Percentiles rank a stretch among this genome's conserved stretches.
These are phyloP conservation scores for Porodaedalea pini DNA, from an alignment of 1,284 basidiomycete species.

Conservation along the genomic window DNA sequence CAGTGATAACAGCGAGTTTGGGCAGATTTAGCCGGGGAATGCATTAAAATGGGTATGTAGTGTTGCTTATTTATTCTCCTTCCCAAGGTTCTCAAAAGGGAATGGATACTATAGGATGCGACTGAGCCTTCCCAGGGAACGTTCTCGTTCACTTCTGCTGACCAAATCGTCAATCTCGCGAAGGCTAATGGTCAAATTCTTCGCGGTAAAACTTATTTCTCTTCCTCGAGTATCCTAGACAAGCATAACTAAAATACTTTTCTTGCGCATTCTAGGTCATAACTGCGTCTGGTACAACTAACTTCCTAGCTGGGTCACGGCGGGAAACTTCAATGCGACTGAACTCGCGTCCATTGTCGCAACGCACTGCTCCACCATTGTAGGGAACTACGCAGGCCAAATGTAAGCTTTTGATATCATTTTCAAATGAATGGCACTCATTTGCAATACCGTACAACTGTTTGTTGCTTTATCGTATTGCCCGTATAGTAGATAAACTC, in stretches of 20 bases:
- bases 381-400: slow-evolving; percentile 22
- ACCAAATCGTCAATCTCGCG: slow-evolving; percentile 30
- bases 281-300: slow-evolving; percentile 26
- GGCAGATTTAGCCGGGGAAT: slow-evolving; percentile 37
- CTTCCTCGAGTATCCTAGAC: neutral
- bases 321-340: slow-evolving; percentile 22
- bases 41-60: slow-evolving; percentile 36
- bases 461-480: neutral
- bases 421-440: neutral
- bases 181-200: slow-evolving; percentile 22
- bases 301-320: slow-evolving; percentile 27
- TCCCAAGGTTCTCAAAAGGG: neutral
- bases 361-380: slow-evolving; percentile 24
- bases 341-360: slow-evolving; percentile 23
- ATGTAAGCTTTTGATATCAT: slow-evolving; percentile 9
- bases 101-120: slow-evolving; percentile 6
- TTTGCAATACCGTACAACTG: neutral
- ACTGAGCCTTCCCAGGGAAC: slow-evolving; percentile 25
- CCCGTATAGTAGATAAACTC: neutral
- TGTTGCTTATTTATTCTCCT: neutral
- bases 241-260: neutral
- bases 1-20: slow-evolving; percentile 31
- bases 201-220: slow-evolving; percentile 1
- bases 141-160: slow-evolving; percentile 28
- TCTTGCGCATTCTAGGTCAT: slow-evolving; percentile 15